Percentiles rank a stretch among this genome's conserved stretches.
Evolutionary conservation across 2,329 filamentous ascomycete genomes (phyloP).

Genomic region (Emmonsiellopsis sp.): DNA sequence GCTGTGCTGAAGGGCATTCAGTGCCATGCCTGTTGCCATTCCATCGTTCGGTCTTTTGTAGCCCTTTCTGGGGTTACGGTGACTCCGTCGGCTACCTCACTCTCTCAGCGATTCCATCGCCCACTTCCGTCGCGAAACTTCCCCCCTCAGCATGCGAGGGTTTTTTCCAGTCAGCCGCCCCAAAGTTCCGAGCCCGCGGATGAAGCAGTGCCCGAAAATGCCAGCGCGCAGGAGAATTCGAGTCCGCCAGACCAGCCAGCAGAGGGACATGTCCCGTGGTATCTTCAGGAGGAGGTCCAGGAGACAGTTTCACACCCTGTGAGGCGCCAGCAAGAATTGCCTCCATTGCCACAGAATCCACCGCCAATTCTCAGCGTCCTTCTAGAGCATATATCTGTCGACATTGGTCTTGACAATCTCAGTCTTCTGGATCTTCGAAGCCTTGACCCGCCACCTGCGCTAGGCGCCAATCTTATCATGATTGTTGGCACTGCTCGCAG

Average conservation of each 20-base stretch:
- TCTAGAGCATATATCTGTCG: slow-evolving; percentile 68
- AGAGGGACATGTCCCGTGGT: slow-evolving; percentile 54
- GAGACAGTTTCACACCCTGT: slow-evolving; percentile 32
- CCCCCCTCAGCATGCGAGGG: not conserved
- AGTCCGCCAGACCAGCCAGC: slow-evolving; percentile 3
- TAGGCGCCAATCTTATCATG: slow-evolving; percentile 88
- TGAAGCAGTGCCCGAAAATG: not conserved
- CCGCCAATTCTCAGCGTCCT: slow-evolving; percentile 65
- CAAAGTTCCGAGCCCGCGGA: not conserved
- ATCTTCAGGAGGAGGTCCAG: slow-evolving; percentile 50
- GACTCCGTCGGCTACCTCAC: slow-evolving; percentile 10
- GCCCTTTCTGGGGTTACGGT: slow-evolving; percentile 20
- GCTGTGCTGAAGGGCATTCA: slow-evolving; percentile 21
- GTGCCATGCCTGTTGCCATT: slow-evolving; percentile 23
- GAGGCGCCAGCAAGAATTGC: slow-evolving; percentile 48
- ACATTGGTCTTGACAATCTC: slow-evolving; percentile 78
- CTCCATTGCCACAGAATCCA: slow-evolving; percentile 56
- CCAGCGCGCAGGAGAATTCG: not conserved
- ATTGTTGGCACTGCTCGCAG: slow-evolving; percentile 83
- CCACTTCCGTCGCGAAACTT: not conserved
- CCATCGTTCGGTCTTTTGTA: slow-evolving; percentile 22
- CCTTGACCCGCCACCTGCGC: slow-evolving; percentile 75
- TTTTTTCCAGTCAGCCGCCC: not conserved
- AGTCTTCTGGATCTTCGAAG: slow-evolving; percentile 71
- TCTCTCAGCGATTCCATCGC: not conserved